phyloP scores from a whole-genome alignment of 768 basidiomycete genomes.

The Punctularia strigosozonata region DNA sequence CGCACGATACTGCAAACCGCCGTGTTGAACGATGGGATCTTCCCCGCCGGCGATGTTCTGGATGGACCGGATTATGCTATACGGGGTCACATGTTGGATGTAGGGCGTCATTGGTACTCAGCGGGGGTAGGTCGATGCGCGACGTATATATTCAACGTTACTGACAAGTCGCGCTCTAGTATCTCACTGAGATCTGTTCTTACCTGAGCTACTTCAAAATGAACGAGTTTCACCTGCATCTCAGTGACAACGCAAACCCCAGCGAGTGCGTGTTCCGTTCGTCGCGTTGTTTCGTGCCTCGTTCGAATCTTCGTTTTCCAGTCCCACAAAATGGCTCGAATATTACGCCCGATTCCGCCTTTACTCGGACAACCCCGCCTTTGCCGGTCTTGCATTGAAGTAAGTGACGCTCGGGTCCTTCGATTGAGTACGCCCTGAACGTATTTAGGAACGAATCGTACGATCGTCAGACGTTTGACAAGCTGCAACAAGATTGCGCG shows the following conservation, averaged over 20 bases:
- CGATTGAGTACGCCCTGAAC: neutral
- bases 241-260: conserved; percentile 14
- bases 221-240: conserved; percentile 18
- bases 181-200: conserved; percentile 14
- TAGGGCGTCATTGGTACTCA: neutral
- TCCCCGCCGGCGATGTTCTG: conserved; percentile 11
- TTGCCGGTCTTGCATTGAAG: conserved; percentile 14
- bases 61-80: conserved; percentile 16
- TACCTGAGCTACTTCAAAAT: conserved; percentile 17
- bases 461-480: conserved; percentile 13
- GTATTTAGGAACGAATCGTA: conserved; percentile 15
- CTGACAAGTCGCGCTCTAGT: conserved; percentile 13
- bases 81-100: conserved; percentile 17
- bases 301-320: neutral
- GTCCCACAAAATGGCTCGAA: conserved; percentile 1
- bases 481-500: conserved; percentile 14
- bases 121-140: neutral
- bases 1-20: conserved; percentile 16
- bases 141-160: conserved; percentile 13
- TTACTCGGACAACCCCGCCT: conserved; percentile 9
- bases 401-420: neutral
- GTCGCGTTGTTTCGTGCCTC: neutral
- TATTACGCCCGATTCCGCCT: conserved; percentile 17
- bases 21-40: conserved; percentile 9
- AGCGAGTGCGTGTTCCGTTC: conserved; percentile 1